A percentile compares a stretch with the other conserved stretches of the same genome.
Conservation (phyloP, 2,329 filamentous ascomycete species). For the Botrytis fragariae region DNA sequence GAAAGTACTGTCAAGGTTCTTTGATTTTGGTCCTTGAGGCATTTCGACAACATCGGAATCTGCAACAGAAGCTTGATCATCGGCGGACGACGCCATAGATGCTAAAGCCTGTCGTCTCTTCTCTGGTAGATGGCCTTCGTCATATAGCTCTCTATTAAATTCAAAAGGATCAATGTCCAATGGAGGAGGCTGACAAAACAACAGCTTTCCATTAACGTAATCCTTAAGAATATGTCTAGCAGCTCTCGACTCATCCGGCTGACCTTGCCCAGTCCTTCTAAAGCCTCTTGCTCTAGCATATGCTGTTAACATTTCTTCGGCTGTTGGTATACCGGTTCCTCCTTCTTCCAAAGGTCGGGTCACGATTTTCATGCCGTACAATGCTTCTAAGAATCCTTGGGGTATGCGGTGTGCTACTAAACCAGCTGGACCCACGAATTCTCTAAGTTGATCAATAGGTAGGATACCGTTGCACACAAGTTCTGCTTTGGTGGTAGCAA, state of each 20-base stretch:
- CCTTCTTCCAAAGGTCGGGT: constrained; percentile 85
- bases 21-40: constrained; percentile 68
- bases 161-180: constrained; percentile 64
- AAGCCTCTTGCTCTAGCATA: constrained; percentile 91
- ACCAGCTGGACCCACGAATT: constrained; percentile 82
- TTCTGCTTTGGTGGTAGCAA: constrained; percentile 93
- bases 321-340: constrained; percentile 81
- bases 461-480: constrained; percentile 93
- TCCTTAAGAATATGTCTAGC: constrained; percentile 90
- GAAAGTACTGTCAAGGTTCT: constrained; percentile 82
- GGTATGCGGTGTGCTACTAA: constrained; percentile 85
- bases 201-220: constrained; percentile 92
- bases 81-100: constrained; percentile 37
- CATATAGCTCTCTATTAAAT: constrained; percentile 91
- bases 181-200: constrained; percentile 88
- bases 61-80: constrained; percentile 42
- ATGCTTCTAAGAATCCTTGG: constrained; percentile 80
- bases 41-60: constrained; percentile 52
- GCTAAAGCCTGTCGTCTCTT: constrained; percentile 70
- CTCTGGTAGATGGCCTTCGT: constrained; percentile 74
- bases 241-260: constrained; percentile 90
- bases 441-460: constrained; percentile 92
- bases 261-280: constrained; percentile 81
- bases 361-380: constrained; percentile 89
- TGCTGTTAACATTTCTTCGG: constrained; percentile 77